A percentile compares a stretch with the other conserved stretches of the same genome.
phyloP scores from a whole-genome alignment of 139 green algal genomes.

The Chlorella sp. region DNA sequence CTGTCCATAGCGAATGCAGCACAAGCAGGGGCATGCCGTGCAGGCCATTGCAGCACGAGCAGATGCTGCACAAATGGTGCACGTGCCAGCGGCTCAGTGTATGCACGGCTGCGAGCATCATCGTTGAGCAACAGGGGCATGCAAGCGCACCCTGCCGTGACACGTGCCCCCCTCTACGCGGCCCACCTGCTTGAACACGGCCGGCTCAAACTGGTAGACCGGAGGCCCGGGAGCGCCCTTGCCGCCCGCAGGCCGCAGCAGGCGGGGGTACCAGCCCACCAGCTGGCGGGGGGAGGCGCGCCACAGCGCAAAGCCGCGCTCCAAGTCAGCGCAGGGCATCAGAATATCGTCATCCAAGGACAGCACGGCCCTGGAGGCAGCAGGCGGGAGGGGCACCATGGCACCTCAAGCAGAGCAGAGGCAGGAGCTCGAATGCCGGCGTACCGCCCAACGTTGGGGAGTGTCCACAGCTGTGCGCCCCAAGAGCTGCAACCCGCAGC shows the following conservation, averaged over 20 bases:
- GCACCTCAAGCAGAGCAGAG: no score
- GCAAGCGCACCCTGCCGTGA: neutral
- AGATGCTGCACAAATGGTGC: no score
- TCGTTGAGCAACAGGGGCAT: neutral
- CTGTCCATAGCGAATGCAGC: no score
- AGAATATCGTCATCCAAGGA: conserved; percentile 59
- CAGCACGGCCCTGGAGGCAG: conserved; percentile 37
- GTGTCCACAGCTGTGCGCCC: no score
- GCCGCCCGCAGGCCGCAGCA: conserved; percentile 9
- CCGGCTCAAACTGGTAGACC: neutral
- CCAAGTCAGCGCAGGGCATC: conserved; percentile 52
- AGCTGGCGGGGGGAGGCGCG: conserved; percentile 20
- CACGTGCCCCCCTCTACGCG: neutral
- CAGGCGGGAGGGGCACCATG: no score
- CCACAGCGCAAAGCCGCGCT: conserved; percentile 45
- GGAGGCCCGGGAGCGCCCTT: neutral
- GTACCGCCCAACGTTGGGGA: no score
- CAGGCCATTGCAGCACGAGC: no score
- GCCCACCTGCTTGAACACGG: conserved; percentile 5
- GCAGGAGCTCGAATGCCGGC: no score
- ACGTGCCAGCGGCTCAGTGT: no score
- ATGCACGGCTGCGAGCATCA: no score
- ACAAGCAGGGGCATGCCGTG: no score
- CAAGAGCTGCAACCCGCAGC: no score
- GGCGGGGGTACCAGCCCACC: conserved; percentile 50